A percentile compares a stretch with the other conserved stretches of the same genome.
These are phyloP conservation scores for Ogataea philodendri DNA, from an alignment of 805 yeast genomes.

Conservation along the genomic window DNA sequence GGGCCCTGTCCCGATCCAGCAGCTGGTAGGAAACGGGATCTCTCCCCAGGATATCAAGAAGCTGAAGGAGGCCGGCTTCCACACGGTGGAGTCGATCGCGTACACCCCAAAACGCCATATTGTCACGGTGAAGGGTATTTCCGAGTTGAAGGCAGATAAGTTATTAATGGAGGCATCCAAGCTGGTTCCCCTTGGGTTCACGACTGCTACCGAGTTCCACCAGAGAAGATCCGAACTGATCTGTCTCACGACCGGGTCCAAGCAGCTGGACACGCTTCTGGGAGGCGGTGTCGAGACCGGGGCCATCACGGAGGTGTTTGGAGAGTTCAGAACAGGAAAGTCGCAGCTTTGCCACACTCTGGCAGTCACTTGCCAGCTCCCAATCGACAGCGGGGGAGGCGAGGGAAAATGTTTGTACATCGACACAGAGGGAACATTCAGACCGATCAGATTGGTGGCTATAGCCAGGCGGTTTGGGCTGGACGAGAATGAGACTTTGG, in stretches of 20 bases:
- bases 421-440: conserved; percentile 95
- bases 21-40: conserved; percentile 79
- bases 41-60: conserved; percentile 74
- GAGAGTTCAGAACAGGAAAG: conserved; percentile 97
- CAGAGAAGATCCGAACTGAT: conserved; percentile 86
- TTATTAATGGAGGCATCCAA: conserved; percentile 79
- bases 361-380: conserved; percentile 95
- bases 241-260: conserved; percentile 93
- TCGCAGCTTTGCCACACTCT: conserved; percentile 95
- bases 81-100: conserved; percentile 91
- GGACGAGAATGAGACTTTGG: conserved; percentile 90
- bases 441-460: conserved; percentile 86
- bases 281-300: conserved; percentile 99
- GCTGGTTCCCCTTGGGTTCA: conserved; percentile 92
- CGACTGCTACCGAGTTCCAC: conserved; percentile 94
- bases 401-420: conserved; percentile 96
- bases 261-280: conserved; percentile 83
- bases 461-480: conserved; percentile 90
- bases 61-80: conserved; percentile 76
- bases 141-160: conserved; percentile 92
- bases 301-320: conserved; percentile 92
- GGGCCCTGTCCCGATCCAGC: conserved; percentile 56
- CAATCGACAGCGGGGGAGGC: conserved; percentile 96
- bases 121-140: conserved; percentile 80
- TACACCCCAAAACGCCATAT: conserved; percentile 85